Evolutionary conservation across 192 early-diverging fungal species (phyloP).

Genomic region (Backusella australiensis): DNA sequence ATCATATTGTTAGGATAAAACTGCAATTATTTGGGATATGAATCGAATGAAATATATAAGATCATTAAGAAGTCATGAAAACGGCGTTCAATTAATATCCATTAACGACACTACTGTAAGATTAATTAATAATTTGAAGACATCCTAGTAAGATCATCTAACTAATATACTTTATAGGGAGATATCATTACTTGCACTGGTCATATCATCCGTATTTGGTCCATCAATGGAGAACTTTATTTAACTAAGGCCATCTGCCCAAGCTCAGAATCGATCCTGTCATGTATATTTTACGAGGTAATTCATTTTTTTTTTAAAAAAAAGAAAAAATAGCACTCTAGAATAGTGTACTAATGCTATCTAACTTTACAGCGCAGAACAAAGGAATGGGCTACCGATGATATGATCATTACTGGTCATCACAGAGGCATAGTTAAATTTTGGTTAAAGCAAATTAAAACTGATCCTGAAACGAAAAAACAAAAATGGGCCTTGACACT

Average conservation of each 20-base stretch:
- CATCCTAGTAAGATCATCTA: neutral
- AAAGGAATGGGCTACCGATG: constrained; percentile 42
- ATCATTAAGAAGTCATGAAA: constrained; percentile 48
- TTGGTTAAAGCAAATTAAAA: constrained; percentile 19
- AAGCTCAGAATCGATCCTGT: constrained; percentile 47
- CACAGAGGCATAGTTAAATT: constrained; percentile 49
- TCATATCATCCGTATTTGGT: constrained; percentile 51
- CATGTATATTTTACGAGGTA: constrained; percentile 53
- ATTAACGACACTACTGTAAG: constrained; percentile 60
- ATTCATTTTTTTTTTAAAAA: neutral
- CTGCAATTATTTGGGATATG: constrained; percentile 62
- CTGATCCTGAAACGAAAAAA: constrained; percentile 15
- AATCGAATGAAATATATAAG: constrained; percentile 63
- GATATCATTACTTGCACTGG: constrained; percentile 63
- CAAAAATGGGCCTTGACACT: constrained; percentile 36
- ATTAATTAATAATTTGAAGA: neutral
- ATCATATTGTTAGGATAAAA: constrained; percentile 46
- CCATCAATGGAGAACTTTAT: constrained; percentile 60
- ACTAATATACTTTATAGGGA: constrained; percentile 31
- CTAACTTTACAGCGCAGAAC: constrained; percentile 4
- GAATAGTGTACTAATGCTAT: neutral
- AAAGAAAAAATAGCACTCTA: neutral
- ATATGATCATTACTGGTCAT: constrained; percentile 57
- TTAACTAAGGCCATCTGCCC: constrained; percentile 46
- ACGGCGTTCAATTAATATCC: constrained; percentile 47